Evolutionary conservation across 1,284 basidiomycete species (phyloP), one percentile per base, ranked within the genome.

Genomic region (Naganishia albida): DNA sequence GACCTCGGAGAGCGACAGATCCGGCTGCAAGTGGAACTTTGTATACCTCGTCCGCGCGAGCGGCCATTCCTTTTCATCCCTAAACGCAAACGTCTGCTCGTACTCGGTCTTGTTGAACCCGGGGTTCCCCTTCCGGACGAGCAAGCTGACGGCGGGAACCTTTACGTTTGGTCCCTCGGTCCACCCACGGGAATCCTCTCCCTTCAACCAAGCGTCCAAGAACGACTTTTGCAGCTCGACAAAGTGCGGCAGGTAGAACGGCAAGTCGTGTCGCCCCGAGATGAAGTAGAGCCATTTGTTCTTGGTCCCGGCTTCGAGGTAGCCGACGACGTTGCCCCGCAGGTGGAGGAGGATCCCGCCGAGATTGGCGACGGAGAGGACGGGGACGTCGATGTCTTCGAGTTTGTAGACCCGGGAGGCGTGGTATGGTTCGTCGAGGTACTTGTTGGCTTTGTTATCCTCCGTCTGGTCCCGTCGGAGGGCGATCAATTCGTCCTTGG

Each of bases 241-340:
- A 42, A 69, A 72, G 48, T 76, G 72, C 0, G 71, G 67, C 8
- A 76, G 68, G 68, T 74, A 78, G 69, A 77, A 76, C 7, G 76
- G 76, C 1, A 76, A 52, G 62, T 77, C 76, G 65, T 78, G 76
- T 15, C 76, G 66, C 8, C 76, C 76, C 3, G 72, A 71, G 51
- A 75, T 75, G 64, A 75, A 72, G 62, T 70, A 73, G 10, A 78
- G 71, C 76, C 76, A 78, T 67, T 78, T 78, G 67, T 75, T 69
- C 63, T 67, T 70, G 7, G 73, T 71, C 1, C 70, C 71, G 1
- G 73, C 76, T 30, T 73, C 72, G 20, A 73, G 42, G 64, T 76
- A 78, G 15, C 74, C 76, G 2, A 74, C 56, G 6, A 77, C 72
- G 64, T 77, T 77, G 28, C 76, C 76, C 13, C 75, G 72, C 4